Conservation (phyloP, 2,329 filamentous ascomycete species). For the Byssochlamys sp. region DNA sequence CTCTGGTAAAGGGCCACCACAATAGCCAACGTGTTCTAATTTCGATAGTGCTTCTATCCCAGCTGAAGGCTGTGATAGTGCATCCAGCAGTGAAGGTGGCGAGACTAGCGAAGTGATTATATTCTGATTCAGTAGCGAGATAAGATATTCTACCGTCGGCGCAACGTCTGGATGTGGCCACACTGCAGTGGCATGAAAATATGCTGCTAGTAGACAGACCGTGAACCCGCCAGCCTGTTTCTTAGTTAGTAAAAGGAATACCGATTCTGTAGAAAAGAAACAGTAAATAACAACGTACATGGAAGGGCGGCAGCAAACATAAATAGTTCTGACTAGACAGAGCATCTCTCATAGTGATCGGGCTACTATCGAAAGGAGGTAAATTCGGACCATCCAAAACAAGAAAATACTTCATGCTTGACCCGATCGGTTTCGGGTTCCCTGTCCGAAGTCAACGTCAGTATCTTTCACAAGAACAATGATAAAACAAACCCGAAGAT, state of each 20-base stretch:
- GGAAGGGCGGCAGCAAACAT: neutral
- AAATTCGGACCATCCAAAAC: neutral
- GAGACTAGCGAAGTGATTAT: conserved; percentile 1
- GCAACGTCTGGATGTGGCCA: conserved; percentile 4
- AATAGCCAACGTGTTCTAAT: conserved; percentile 3
- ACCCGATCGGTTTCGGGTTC: conserved; percentile 6
- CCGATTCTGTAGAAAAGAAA: too few species aligned
- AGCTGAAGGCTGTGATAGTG: neutral
- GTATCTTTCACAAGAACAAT: neutral
- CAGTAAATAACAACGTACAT: neutral
- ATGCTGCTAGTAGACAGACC: neutral
- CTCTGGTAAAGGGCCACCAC: conserved; percentile 4
- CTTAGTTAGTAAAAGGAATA: neutral
- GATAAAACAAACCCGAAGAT: conserved; percentile 3
- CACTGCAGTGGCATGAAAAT: neutral
- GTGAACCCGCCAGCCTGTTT: neutral
- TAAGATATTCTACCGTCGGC: conserved; percentile 5
- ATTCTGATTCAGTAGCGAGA: conserved; percentile 3
- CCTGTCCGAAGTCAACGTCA: neutral
- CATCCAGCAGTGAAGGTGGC: conserved; percentile 3
- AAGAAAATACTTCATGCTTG: conserved; percentile 2
- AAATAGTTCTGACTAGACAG: neutral
- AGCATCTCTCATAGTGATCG: neutral
- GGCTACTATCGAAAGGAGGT: conserved; percentile 1
- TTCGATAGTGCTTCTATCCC: conserved; percentile 5